These are phyloP conservation scores for Clonostachys chloroleuca DNA, from an alignment of 2,329 filamentous ascomycete genomes.

Conservation along the genomic window DNA sequence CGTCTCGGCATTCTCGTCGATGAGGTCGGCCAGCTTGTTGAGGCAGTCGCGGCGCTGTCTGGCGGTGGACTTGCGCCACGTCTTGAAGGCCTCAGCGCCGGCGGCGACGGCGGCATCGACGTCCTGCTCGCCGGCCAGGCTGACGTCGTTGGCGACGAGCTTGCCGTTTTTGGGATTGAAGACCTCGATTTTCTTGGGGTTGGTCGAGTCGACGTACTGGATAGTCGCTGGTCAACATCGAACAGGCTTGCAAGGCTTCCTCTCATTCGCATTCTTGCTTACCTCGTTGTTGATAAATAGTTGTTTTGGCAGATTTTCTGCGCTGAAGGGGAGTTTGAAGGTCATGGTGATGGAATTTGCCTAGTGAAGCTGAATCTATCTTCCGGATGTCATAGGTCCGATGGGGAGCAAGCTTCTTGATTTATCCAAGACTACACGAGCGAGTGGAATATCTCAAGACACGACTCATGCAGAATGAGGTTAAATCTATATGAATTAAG, in stretches of 20 bases:
- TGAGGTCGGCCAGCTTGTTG: conserved; percentile 35
- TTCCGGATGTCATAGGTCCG: too few species aligned
- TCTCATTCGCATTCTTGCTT: background rate
- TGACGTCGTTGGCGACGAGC: conserved; percentile 42
- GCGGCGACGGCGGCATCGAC: conserved; percentile 40
- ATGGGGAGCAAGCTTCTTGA: too few species aligned
- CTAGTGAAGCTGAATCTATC: too few species aligned
- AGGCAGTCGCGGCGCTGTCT: conserved; percentile 30
- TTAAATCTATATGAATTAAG: too few species aligned
- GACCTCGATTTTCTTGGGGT: conserved; percentile 37
- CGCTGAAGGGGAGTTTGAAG: conserved; percentile 16
- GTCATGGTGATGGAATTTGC: background rate
- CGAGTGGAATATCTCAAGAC: too few species aligned
- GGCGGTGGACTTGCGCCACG: conserved; percentile 30
- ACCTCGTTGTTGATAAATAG: conserved; percentile 32
- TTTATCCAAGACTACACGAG: too few species aligned
- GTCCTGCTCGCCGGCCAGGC: conserved; percentile 33
- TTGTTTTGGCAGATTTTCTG: conserved; percentile 24
- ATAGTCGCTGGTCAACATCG: background rate
- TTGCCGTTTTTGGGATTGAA: conserved; percentile 43
- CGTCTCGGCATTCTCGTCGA: conserved; percentile 24
- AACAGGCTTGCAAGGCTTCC: too few species aligned
- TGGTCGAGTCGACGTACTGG: conserved; percentile 34
- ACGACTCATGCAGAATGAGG: too few species aligned
- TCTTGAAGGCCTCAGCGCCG: conserved; percentile 38